Base-by-base conservation (phyloP, 2,329 filamentous ascomycete genomes). In the Aureobasidium sp. region DNA sequence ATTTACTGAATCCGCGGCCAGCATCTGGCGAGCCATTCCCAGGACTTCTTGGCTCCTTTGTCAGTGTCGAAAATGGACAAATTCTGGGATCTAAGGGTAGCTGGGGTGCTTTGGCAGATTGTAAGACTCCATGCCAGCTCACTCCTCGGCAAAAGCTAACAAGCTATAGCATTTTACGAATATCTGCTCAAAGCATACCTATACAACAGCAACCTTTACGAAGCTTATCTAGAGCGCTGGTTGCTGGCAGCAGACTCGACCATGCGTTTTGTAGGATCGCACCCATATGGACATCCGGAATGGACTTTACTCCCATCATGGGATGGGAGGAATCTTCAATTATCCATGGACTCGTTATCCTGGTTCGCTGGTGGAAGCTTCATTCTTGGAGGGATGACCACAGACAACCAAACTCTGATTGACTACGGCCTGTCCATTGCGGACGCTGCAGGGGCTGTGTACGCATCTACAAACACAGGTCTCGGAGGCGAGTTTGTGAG, bases 341-440 rank as follows among this genome's bases (percentile, higher is more conserved):
- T 64, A 22, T 53, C 56, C 25, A 64, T 62, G 56, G 64, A 66
- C 27, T 56, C 60, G 4, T 38, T 62, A 11, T 60, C 62, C 4
- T 68, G 65, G 59, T 66, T 67, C 44, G 61, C 63, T 21, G 64
- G 65, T n/a, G 64, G 64, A 8, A 62, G 59, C 44, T 66, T 66
- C 57, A 65, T 67, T 47, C 61, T 66, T 12, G 65, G 64, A 22
- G 62, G 61, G 38, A 66, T 65, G 54, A 57, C 55, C 16, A 64
- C 49, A 8, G 56, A 55, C 30, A 63, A 58, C 55, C 57, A 52
- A 54, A 65, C 51, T 53, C 60, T 62, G 38, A 34, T 66, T 16
- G 53, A 64, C 30, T 63, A 61, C 47, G 66, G 66, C 11, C 58
- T 67, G 14, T 59, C 61, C 7, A 63, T 66, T 42, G 57, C 62